phyloP scores from a whole-genome alignment of 805 yeast species.

The Candida fluviatilis region DNA sequence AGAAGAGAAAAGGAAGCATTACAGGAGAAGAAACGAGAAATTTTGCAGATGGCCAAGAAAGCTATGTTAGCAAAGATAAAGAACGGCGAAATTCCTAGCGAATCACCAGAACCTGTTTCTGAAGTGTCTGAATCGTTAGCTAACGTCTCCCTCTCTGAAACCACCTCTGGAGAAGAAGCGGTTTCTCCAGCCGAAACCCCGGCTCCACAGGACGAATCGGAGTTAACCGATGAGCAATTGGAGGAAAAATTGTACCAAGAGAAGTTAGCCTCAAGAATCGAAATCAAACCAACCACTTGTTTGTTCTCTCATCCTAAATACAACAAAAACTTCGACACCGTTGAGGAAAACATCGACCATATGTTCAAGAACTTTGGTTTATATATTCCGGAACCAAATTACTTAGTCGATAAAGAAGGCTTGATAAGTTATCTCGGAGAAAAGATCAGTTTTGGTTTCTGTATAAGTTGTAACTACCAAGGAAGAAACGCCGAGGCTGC shows the following conservation, averaged over 20 bases:
- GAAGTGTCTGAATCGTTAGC: neutral
- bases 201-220: conserved; percentile 8
- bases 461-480: conserved; percentile 77
- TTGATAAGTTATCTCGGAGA: conserved; percentile 73
- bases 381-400: conserved; percentile 79
- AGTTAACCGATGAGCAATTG: conserved; percentile 20
- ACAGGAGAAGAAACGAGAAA: conserved; percentile 43
- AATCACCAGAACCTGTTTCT: neutral
- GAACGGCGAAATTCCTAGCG: conserved; percentile 14
- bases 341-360: conserved; percentile 54
- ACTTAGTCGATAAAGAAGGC: conserved; percentile 65
- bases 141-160: neutral
- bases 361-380: conserved; percentile 81
- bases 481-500: conserved; percentile 84
- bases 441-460: conserved; percentile 77
- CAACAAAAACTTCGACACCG: conserved; percentile 26
- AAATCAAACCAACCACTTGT: conserved; percentile 47
- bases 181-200: conserved; percentile 3
- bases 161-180: neutral
- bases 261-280: conserved; percentile 43
- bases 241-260: conserved; percentile 43
- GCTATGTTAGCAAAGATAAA: conserved; percentile 32
- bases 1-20: conserved; percentile 48
- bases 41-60: conserved; percentile 44
- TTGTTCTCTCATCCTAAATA: conserved; percentile 43